phyloP scores from a whole-genome alignment of 352 stramenopile species.

The Phytophthora colocasiae region DNA sequence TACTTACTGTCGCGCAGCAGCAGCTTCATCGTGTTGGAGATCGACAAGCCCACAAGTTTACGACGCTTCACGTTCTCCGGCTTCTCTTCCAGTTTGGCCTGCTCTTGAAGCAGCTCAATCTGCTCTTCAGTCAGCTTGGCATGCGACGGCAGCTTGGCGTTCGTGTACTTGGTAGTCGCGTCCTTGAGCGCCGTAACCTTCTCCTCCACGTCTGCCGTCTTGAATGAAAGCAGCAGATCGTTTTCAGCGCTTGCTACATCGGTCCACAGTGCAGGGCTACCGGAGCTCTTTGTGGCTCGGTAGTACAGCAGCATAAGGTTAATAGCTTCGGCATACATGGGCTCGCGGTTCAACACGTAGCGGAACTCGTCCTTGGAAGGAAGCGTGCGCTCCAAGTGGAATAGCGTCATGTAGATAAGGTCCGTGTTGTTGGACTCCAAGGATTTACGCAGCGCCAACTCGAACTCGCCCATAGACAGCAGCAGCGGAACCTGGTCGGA shows the following conservation, averaged over 20 bases:
- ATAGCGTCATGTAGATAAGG: conserved; percentile 90
- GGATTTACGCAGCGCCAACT: conserved; percentile 90
- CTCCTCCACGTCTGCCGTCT: conserved; percentile 66
- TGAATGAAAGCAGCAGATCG: conserved; percentile 76
- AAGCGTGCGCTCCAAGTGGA: conserved; percentile 85
- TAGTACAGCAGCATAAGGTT: conserved; percentile 86
- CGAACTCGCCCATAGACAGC: conserved; percentile 92
- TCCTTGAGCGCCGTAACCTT: conserved; percentile 76
- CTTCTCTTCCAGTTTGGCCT: conserved; percentile 86
- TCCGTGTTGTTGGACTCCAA: conserved; percentile 91
- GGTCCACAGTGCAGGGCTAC: conserved; percentile 63
- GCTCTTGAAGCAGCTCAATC: conserved; percentile 87
- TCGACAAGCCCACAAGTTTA: conserved; percentile 82
- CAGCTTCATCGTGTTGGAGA: conserved; percentile 89
- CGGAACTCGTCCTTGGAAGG: conserved; percentile 85
- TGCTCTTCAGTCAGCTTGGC: conserved; percentile 89
- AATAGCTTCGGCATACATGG: conserved; percentile 75
- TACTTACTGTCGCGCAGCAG: conserved; percentile 84
- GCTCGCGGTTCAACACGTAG: conserved; percentile 75
- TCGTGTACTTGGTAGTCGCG: conserved; percentile 67
- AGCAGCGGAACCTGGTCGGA: conserved; percentile 90
- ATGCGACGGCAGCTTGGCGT: conserved; percentile 65
- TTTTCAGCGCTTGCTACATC: conserved; percentile 77
- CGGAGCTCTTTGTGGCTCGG: conserved; percentile 72
- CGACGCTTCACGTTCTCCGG: conserved; percentile 82